These are phyloP conservation scores for Tylopilus cervinicoccineus DNA, from an alignment of 768 basidiomycete species.

Conservation along the genomic window DNA sequence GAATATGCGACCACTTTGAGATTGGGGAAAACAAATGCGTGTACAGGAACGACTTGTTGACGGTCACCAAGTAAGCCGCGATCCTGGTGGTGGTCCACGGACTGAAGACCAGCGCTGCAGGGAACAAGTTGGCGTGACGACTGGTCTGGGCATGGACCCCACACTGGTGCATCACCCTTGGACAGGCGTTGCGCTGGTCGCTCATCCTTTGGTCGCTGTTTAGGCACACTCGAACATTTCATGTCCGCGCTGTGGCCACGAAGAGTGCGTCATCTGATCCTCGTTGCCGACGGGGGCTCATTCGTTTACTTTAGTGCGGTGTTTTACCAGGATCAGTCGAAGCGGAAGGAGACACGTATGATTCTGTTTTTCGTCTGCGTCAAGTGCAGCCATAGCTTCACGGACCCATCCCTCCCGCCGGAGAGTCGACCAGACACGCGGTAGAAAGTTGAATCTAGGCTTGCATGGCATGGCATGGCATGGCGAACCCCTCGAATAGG, in stretches of 20 bases:
- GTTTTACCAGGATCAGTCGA: conserved; percentile 95
- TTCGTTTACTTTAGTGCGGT: conserved; percentile 61
- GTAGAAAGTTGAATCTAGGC: conserved; percentile 10
- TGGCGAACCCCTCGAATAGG: no score
- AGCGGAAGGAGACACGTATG: conserved; percentile 94
- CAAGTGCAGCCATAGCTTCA: conserved; percentile 73
- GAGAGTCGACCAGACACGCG: conserved; percentile 37
- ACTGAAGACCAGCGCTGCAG: conserved; percentile 37
- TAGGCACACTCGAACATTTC: conserved; percentile 81
- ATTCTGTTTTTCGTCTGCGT: conserved; percentile 88
- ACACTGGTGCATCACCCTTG: conserved; percentile 58
- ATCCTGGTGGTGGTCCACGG: not conserved
- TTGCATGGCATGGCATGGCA: no score
- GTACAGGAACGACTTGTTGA: conserved; percentile 89
- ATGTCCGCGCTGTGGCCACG: conserved; percentile 78
- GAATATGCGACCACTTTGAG: conserved; percentile 87
- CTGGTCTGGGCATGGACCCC: conserved; percentile 83
- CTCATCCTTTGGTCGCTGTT: not conserved
- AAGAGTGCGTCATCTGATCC: conserved; percentile 58
- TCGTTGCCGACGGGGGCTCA: conserved; percentile 4
- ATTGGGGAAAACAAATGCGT: conserved; percentile 85
- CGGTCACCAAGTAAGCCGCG: conserved; percentile 76
- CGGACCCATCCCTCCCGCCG: conserved; percentile 58
- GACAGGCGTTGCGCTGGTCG: not conserved
- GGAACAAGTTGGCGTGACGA: conserved; percentile 90